Evolutionary conservation across 257 asterid genomes (phyloP).

Genomic region (Rhazya stricta): DNA sequence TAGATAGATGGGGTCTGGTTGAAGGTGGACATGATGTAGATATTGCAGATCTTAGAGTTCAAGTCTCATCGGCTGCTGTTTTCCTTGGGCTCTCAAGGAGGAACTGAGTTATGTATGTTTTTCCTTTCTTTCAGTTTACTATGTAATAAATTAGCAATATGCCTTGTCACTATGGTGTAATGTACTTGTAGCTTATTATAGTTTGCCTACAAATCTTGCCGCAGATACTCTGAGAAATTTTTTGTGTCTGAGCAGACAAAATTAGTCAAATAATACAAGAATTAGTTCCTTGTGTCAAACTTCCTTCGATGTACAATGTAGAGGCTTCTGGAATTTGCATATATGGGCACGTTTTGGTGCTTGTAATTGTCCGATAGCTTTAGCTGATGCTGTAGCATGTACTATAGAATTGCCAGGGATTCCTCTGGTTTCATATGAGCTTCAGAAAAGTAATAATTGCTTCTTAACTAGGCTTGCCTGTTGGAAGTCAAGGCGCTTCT

Average conservation of each 20-base stretch:
- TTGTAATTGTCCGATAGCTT: not conserved
- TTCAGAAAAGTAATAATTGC: not conserved
- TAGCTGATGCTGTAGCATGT: not conserved
- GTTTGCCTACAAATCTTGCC: not conserved
- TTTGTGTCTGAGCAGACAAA: not conserved
- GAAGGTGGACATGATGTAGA: constrained; percentile 99
- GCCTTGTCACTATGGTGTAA: not conserved
- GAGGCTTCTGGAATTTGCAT: not conserved
- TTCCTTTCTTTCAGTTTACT: not conserved
- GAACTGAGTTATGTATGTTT: constrained; percentile 23
- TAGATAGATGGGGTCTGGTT: constrained; percentile 81
- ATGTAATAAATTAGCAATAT: not conserved
- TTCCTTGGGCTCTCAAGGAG: constrained; percentile 78
- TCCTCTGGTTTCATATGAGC: not conserved
- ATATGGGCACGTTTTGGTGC: not conserved
- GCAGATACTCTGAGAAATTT: constrained; percentile 1
- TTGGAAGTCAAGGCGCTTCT: constrained; percentile 23
- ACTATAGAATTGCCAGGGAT: not conserved
- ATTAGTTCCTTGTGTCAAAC: not conserved
- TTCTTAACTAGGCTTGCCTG: not conserved
- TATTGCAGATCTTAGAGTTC: constrained; percentile 88
- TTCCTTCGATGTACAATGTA: not conserved
- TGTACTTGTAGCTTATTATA: not conserved
- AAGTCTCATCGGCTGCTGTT: constrained; percentile 74
- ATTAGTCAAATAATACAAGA: constrained; percentile 1